Evolutionary conservation across 345 rosid species (phyloP), one percentile per base, ranked within the genome.

Genomic region (Physaria fendleri): DNA sequence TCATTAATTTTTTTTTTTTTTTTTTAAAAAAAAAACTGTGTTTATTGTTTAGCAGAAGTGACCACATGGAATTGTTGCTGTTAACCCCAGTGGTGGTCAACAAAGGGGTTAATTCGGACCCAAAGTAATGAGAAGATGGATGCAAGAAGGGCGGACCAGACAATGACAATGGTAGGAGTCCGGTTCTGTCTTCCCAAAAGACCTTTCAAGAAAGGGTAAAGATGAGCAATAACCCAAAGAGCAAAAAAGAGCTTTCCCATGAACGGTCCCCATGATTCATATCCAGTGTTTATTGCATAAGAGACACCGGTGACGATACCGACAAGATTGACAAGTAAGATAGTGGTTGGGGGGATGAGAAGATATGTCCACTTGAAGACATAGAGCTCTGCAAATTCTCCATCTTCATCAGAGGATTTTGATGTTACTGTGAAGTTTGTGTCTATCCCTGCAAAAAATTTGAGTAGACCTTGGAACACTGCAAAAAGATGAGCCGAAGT

Each of bases 341-440:
- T 87, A 5, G 98, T 91, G 29, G 98, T 91, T 14, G 98, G 98
- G 15, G 98, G 96, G 39, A 88, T 84, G 74, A 88, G 90, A 72
- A 91, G 95, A 11, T 96, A 72, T 62, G 98, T 91, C 98, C 98
- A 91, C 70, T 91, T 91, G 82, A 88, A 91, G 41, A 91, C 71
- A 33, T 91, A 91, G 34, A 91, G 96, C 82, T 91, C 98, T 0
- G 90, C 86, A 66, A 82, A 91, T 0, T 91, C 98, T 9, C 98
- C 98, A 42, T 91, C 96, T 0, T 91, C 95, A 2, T 88, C 98
- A 0, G 94, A 75, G 15, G 97, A 87, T 72, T 90, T 90, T 0
- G 97, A 90, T n/a, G 97, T 90, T 65, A 90, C 97, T 0, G 96
- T 91, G 72, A 91, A 91, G 83, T 85, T 83, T 76, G 98, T 91